Evolutionary conservation across 2,329 filamentous ascomycete genomes (phyloP), one percentile per base, ranked within the genome.

Genomic region (Pseudogymnoascus sp.): DNA sequence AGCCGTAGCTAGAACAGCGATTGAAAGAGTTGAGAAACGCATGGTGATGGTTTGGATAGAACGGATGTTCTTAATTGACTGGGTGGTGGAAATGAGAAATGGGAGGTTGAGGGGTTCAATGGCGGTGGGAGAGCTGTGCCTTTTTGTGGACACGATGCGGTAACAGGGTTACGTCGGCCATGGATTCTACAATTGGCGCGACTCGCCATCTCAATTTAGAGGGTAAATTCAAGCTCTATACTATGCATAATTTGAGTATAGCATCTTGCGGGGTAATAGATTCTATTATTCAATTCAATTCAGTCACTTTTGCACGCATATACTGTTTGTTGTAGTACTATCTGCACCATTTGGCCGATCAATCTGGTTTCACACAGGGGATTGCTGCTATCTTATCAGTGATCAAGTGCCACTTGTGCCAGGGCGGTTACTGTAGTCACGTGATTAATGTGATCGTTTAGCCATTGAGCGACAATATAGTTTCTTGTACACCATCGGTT

Each of bases 21-120:
- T 62, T 36, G 70, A 58, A 17, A 69, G 37, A 59, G 68, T 66
- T 61, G 68, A 62, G 65, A 72, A 68, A 66, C 69, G 70, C 71
- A 72, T 72, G 37, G 63, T 66, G 60, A 47, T 21, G 60, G 29
- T 54, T 54, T 54, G 47, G 9, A 54, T 54, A 33, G 47, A 35
- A 54, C 29, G 10, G 29, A 13, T 33, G 47, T 54, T 35, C 47
- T 54, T 35, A 13, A 54, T 54, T 54, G 47, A 54, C 29, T 54
- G 10, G 29, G 15, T 33, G 44, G 26, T 47, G 24, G 44, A 54
- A 31, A 21, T 54, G 29, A 33, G 47, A 54, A 39, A 54, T 54
- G 47, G 29, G n/a, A 54, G 47, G 47, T 54, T 35, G 47, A 54
- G 47, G 47, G 47, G 44, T 50, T 50, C 44, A 50, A 50, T 50